A percentile compares a stretch with the other conserved stretches of the same genome.
Evolutionary conservation across 148 eudicot species (phyloP).

Genomic region (Talinum fruticosum): DNA sequence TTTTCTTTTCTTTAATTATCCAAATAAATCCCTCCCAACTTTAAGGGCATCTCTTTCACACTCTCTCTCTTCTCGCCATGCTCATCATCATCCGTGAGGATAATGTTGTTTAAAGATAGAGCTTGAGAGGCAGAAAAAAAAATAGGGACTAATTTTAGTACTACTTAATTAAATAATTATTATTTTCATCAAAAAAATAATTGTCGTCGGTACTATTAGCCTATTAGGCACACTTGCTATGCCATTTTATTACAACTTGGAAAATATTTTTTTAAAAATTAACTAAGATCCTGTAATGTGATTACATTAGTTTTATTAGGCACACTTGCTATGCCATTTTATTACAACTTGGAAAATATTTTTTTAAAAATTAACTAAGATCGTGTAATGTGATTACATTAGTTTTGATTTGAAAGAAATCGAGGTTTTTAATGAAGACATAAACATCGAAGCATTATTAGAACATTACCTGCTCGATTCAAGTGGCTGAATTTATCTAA

Average conservation of each 20-base stretch:
- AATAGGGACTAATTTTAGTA: neutral
- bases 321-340: too few relatives aligned
- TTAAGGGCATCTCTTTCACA: slow-evolving; percentile 13
- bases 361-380: too few relatives aligned
- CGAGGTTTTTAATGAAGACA: too few relatives aligned
- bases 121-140: slow-evolving; percentile 22
- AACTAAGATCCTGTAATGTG: too few relatives aligned
- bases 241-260: neutral
- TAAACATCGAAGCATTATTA: too few relatives aligned
- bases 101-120: slow-evolving; percentile 19
- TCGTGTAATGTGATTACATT: too few relatives aligned
- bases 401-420: too few relatives aligned
- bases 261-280: too few relatives aligned
- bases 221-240: neutral
- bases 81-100: neutral
- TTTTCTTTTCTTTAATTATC: neutral
- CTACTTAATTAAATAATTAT: neutral
- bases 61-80: neutral
- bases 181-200: neutral
- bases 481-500: too few relatives aligned
- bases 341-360: too few relatives aligned
- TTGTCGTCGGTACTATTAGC: neutral
- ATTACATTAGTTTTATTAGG: too few relatives aligned
- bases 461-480: too few relatives aligned
- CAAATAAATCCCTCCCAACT: slow-evolving; percentile 11